Evolutionary conservation across 163 green algal genomes (phyloP), one percentile per base, ranked within the genome.

Genomic region (Chlorella variabilis): DNA sequence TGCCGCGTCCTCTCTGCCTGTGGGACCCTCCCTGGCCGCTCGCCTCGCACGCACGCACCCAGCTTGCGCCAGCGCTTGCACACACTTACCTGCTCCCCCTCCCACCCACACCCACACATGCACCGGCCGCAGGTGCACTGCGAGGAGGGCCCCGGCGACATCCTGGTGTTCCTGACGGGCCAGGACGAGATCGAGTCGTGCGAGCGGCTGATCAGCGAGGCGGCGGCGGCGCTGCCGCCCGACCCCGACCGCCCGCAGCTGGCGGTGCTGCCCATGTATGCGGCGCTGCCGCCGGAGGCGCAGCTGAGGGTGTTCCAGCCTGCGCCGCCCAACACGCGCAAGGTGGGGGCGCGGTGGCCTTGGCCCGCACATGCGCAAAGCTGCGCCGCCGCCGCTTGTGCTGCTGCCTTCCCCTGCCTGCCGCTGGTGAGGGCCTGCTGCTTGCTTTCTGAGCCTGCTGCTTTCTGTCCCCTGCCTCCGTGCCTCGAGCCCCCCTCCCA

Each of bases 81-180:
- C n/a, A n/a, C n/a, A n/a, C n/a, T n/a, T 63, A 29, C 54, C 54
- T n/a, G 20, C 54, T 33, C 23, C 54, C 15, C 54, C 18, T 29
- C 23, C 23, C 54, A 63, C n/a, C 42, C 29, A 49, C 3, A 33
- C 65, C 23, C 33, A 7, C 33, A 13, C 31, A 3, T 4, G 2
- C 38, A n/a, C 51, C 51, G 5, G 9, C 20, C 58, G 42, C 89
- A 98, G 90, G 82, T 97, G n/a, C 94, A 98, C 82, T 23, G 78
- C 1, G 90, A 97, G 4, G 93, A 98, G 88, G 56, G 51, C 0
- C 63, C 87, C 0, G 95, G 95, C 3, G 94, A 98, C 77, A 91
- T 98, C 8, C 86, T 98, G 25, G 93, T 96, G n/a, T 98, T 98
- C 85, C 88, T 98, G 29, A 98, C 95, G 0, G 94, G 93, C 3